These are phyloP conservation scores for Coniophora puteana DNA, from an alignment of 1,284 basidiomycete genomes.

Conservation along the genomic window DNA sequence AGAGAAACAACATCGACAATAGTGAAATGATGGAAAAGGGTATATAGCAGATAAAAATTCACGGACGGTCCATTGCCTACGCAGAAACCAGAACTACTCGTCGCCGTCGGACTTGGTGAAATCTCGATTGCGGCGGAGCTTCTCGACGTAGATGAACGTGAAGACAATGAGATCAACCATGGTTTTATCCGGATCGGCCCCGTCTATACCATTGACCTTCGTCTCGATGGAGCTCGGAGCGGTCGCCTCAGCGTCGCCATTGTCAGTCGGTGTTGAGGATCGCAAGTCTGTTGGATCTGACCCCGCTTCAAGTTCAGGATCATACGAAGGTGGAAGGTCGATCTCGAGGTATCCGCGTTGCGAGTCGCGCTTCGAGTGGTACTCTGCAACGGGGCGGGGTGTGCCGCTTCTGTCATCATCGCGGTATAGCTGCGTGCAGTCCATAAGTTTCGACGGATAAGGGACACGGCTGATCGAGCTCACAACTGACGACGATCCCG, in stretches of 20 bases:
- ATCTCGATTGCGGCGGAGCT: conserved; percentile 6
- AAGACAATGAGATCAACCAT: conserved; percentile 11
- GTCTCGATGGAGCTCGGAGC: too few relatives aligned
- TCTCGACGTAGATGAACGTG: conserved; percentile 9
- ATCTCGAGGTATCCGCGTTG: conserved; percentile 5
- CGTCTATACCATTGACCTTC: neutral
- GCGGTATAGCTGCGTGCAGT: conserved; percentile 1
- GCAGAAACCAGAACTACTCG: neutral
- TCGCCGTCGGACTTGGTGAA: too few relatives aligned
- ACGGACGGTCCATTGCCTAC: neutral
- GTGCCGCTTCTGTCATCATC: neutral
- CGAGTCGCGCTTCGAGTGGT: neutral
- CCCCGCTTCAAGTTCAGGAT: neutral
- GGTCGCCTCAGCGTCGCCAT: neutral
- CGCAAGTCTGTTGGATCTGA: neutral
- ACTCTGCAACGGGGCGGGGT: conserved; percentile 1
- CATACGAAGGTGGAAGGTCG: neutral
- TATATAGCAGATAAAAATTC: neutral
- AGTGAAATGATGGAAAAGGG: neutral
- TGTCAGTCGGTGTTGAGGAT: neutral
- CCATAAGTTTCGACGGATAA: neutral
- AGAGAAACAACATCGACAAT: neutral
- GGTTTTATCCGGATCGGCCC: neutral
- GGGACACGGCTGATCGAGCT: neutral
- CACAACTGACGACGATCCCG: conserved; percentile 5